Evolutionary conservation across 352 stramenopile genomes (phyloP).

Genomic region (Phytophthora aleatoria): DNA sequence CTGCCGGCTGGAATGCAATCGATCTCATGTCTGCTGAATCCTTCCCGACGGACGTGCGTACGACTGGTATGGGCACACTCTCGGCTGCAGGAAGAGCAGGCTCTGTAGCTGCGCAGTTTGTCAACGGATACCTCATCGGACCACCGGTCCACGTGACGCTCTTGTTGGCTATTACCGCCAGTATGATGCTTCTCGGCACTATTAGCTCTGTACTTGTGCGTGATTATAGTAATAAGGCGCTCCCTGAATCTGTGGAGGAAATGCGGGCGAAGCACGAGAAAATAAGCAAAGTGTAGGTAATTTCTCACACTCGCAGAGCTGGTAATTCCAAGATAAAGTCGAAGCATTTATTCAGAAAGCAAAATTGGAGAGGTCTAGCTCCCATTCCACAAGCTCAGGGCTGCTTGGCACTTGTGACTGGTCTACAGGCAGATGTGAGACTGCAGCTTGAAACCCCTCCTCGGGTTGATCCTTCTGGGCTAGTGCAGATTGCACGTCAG

Average conservation of each 20-base stretch:
- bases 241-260: slow-evolving; percentile 62
- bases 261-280: slow-evolving; percentile 40
- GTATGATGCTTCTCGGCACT: slow-evolving; percentile 82
- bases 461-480: background rate
- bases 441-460: background rate
- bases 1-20: slow-evolving; percentile 91
- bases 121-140: slow-evolving; percentile 86
- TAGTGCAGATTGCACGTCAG: background rate
- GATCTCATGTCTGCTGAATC: slow-evolving; percentile 91
- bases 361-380: slow-evolving; percentile 78
- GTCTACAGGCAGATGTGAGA: background rate
- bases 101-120: slow-evolving; percentile 91
- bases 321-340: background rate
- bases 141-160: slow-evolving; percentile 77
- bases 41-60: slow-evolving; percentile 90
- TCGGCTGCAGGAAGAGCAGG: slow-evolving; percentile 81
- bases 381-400: slow-evolving; percentile 41
- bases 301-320: slow-evolving; percentile 1
- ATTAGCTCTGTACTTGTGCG: slow-evolving; percentile 59
- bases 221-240: slow-evolving; percentile 60
- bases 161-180: slow-evolving; percentile 74
- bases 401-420: slow-evolving; percentile 11
- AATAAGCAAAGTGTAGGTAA: slow-evolving; percentile 10
- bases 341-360: slow-evolving; percentile 1
- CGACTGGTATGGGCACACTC: slow-evolving; percentile 90